Conservation (phyloP, 2,329 filamentous ascomycete genomes). For the Xylaria sp. region DNA sequence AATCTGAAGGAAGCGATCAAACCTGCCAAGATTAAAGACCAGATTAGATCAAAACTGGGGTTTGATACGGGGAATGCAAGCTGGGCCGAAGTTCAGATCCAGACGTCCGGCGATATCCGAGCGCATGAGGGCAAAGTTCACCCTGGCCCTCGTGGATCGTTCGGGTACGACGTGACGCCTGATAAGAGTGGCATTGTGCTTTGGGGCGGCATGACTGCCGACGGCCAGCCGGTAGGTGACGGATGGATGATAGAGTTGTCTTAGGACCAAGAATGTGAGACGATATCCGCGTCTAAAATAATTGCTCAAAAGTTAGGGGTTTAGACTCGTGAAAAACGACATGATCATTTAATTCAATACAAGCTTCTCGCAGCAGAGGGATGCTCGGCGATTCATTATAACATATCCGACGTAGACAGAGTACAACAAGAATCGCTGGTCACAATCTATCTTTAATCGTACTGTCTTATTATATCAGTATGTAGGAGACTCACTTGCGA, state of each 20-base stretch:
- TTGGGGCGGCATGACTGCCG: constrained; percentile 63
- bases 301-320: background rate
- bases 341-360: background rate
- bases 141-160: constrained; percentile 52
- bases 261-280: constrained; percentile 20
- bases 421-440: background rate
- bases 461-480: background rate
- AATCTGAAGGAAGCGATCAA: constrained; percentile 52
- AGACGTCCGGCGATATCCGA: constrained; percentile 56
- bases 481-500: background rate
- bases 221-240: constrained; percentile 54
- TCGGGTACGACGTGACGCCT: constrained; percentile 55
- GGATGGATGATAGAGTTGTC: constrained; percentile 53
- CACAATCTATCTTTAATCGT: background rate
- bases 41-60: constrained; percentile 56
- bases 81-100: constrained; percentile 63
- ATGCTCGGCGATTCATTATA: background rate
- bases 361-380: background rate
- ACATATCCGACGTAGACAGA: background rate
- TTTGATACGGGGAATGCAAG: constrained; percentile 58
- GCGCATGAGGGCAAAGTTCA: constrained; percentile 56
- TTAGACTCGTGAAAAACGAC: background rate
- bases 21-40: constrained; percentile 62
- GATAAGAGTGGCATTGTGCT: constrained; percentile 60
- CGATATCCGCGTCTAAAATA: background rate